These are phyloP conservation scores for Euphorbia pulcherrima DNA, from an alignment of 345 rosid species.

Conservation along the genomic window DNA sequence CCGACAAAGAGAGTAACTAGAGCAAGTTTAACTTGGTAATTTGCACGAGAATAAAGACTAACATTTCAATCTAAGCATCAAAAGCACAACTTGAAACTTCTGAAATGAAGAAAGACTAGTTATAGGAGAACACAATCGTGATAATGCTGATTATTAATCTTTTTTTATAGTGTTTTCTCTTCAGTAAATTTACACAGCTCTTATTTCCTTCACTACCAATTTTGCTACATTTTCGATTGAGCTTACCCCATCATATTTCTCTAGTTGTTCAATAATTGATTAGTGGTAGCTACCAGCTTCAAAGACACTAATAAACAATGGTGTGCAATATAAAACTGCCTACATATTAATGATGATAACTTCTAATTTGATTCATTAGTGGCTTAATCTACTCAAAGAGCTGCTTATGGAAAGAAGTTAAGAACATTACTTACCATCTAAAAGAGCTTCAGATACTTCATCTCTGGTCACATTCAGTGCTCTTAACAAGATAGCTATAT, in stretches of 20 bases:
- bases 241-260: not conserved
- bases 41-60: not conserved
- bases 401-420: slow-evolving; percentile 8
- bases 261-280: not conserved
- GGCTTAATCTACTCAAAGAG: not conserved
- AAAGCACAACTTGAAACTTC: not conserved
- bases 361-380: slow-evolving; percentile 10
- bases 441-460: slow-evolving; percentile 91
- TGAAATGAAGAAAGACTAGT: not conserved
- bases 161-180: not conserved
- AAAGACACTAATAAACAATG: slow-evolving; percentile 15
- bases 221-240: not conserved
- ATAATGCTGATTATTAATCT: not conserved
- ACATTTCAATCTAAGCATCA: not conserved
- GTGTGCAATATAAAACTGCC: slow-evolving; percentile 1
- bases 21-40: not conserved
- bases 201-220: not conserved
- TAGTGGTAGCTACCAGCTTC: not conserved
- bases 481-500: slow-evolving; percentile 87
- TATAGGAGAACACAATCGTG: not conserved
- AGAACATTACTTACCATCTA: slow-evolving; percentile 62
- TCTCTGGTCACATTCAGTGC: slow-evolving; percentile 93
- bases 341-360: slow-evolving; percentile 15
- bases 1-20: not conserved
- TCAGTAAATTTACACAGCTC: not conserved